A percentile compares a stretch with the other conserved stretches of the same genome.
Evolutionary conservation across 2,329 filamentous ascomycete genomes (phyloP).

Genomic region (Neonectria sp.): DNA sequence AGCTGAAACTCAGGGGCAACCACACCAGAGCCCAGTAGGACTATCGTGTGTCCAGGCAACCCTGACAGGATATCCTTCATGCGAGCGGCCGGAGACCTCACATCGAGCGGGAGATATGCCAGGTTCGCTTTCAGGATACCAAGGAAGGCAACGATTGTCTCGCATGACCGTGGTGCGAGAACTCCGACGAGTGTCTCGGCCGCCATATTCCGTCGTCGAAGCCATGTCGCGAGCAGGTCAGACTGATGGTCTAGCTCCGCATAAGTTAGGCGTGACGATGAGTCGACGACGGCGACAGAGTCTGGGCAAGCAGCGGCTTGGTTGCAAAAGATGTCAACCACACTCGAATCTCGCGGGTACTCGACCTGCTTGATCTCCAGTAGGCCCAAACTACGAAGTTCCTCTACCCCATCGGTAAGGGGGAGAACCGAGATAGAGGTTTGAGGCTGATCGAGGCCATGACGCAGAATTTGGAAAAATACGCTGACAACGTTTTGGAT

Average conservation of each 20-base stretch:
- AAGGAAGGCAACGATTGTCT: slow-evolving; percentile 26
- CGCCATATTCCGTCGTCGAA: neutral
- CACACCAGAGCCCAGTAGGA: slow-evolving; percentile 13
- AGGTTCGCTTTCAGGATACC: slow-evolving; percentile 38
- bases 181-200: slow-evolving; percentile 29
- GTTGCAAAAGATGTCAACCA: slow-evolving; percentile 43
- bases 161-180: slow-evolving; percentile 22
- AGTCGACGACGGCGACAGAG: slow-evolving; percentile 38
- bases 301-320: slow-evolving; percentile 34
- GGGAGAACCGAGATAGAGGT: slow-evolving; percentile 20
- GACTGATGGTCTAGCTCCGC: slow-evolving; percentile 36
- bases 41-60: slow-evolving; percentile 3
- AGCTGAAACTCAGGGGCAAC: neutral
- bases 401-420: neutral
- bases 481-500: slow-evolving; percentile 35
- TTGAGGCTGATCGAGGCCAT: slow-evolving; percentile 30
- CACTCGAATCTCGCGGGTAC: slow-evolving; percentile 38
- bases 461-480: slow-evolving; percentile 33
- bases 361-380: slow-evolving; percentile 26
- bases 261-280: slow-evolving; percentile 35
- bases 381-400: slow-evolving; percentile 34
- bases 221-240: slow-evolving; percentile 15
- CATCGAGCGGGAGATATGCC: slow-evolving; percentile 15
- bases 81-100: slow-evolving; percentile 25
- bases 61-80: slow-evolving; percentile 27